These are phyloP conservation scores for Pseudogymnoascus sp. DNA, from an alignment of 2,329 filamentous ascomycete genomes.

Conservation along the genomic window DNA sequence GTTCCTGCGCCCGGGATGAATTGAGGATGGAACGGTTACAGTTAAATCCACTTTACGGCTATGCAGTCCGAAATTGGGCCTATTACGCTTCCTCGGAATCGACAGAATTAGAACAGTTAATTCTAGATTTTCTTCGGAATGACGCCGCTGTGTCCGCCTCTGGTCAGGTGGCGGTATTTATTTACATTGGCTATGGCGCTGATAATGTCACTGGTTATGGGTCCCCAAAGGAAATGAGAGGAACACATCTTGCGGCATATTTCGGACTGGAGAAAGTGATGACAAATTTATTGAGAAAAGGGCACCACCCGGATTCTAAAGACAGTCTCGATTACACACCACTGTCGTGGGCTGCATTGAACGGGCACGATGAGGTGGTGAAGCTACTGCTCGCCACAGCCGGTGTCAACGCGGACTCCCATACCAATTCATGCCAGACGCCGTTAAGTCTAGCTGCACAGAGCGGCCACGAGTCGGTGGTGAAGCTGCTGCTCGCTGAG, in stretches of 20 bases:
- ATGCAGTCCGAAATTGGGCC: conserved; percentile 21
- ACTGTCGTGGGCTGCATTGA: conserved; percentile 12
- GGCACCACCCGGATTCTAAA: conserved; percentile 9
- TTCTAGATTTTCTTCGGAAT: conserved; percentile 17
- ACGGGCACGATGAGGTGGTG: conserved; percentile 8
- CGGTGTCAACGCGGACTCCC: conserved; percentile 3
- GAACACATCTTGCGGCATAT: conserved; percentile 21
- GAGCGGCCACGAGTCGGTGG: not conserved
- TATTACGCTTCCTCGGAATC: conserved; percentile 17
- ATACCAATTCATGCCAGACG: conserved; percentile 2
- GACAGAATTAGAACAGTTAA: conserved; percentile 8
- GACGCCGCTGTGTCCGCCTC: conserved; percentile 14
- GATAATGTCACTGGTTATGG: too few relatives aligned
- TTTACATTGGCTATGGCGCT: too few relatives aligned
- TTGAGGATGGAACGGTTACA: conserved; percentile 13
- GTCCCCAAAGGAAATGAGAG: conserved; percentile 16
- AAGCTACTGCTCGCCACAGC: conserved; percentile 10
- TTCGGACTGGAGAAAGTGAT: conserved; percentile 18
- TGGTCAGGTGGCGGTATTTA: conserved; percentile 14
- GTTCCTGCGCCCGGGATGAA: conserved; percentile 11
- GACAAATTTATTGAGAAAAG: conserved; percentile 9
- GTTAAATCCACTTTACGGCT: conserved; percentile 19
- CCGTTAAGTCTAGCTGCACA: not conserved
- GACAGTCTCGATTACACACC: conserved; percentile 19
- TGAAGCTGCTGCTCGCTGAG: conserved; percentile 9